Percentiles rank a stretch among this genome's conserved stretches.
Evolutionary conservation across 805 yeast species (phyloP).

Genomic region (Candida oleophila): DNA sequence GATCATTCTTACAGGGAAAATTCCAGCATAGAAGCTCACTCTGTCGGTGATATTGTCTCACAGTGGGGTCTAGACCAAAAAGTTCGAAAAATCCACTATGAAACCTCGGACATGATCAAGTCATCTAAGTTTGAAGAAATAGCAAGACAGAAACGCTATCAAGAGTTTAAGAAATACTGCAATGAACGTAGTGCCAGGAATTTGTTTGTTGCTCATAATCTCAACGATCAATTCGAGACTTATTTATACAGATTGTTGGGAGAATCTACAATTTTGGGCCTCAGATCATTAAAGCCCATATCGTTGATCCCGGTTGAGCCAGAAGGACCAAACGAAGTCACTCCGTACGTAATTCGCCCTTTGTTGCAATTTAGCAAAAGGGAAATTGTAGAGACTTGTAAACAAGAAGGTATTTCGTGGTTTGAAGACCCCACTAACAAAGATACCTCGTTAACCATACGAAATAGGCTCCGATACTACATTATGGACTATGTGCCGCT

Average conservation of each 20-base stretch:
- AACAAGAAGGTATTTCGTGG: slow-evolving; percentile 46
- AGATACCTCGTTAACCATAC: slow-evolving; percentile 50
- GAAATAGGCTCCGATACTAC: slow-evolving; percentile 55
- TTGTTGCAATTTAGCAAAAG: slow-evolving; percentile 46
- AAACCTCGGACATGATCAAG: slow-evolving; percentile 20
- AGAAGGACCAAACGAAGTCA: slow-evolving; percentile 12
- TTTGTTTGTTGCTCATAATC: slow-evolving; percentile 66
- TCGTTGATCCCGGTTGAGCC: slow-evolving; percentile 27
- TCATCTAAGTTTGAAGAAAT: slow-evolving; percentile 52
- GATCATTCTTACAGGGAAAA: slow-evolving; percentile 59
- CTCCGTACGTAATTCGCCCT: slow-evolving; percentile 45
- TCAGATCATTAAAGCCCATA: slow-evolving; percentile 48
- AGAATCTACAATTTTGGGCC: slow-evolving; percentile 49
- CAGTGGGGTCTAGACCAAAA: slow-evolving; percentile 37
- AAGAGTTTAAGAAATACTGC: slow-evolving; percentile 43
- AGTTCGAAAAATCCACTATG: slow-evolving; percentile 25
- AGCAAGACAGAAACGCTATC: slow-evolving; percentile 58
- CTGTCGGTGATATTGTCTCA: slow-evolving; percentile 26
- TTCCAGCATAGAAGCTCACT: slow-evolving; percentile 49
- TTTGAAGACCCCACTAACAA: slow-evolving; percentile 69
- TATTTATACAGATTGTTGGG: slow-evolving; percentile 52
- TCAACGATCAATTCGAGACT: slow-evolving; percentile 74
- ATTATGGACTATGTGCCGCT: slow-evolving; percentile 22
- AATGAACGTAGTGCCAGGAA: slow-evolving; percentile 23
- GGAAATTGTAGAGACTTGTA: slow-evolving; percentile 48